Percentiles rank a stretch among this genome's conserved stretches.
These are phyloP conservation scores for Crucihimalaya himalaica DNA, from an alignment of 345 rosid species.

Conservation along the genomic window DNA sequence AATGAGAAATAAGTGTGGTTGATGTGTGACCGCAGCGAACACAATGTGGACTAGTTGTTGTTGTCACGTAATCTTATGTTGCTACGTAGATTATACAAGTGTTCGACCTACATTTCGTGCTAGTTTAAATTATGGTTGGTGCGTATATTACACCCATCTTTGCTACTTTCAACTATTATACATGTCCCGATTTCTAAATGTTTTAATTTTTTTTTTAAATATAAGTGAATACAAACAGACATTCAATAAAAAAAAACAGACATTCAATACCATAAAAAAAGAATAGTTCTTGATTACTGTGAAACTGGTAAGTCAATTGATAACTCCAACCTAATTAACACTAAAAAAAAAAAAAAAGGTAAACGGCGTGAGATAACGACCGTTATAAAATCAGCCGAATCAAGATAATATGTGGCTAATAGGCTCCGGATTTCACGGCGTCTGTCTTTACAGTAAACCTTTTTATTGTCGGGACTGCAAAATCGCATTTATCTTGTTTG, in stretches of 20 bases:
- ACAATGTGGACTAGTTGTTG: not conserved
- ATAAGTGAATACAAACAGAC: slow-evolving; percentile 28
- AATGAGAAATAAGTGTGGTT: not conserved
- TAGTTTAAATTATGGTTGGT: not conserved
- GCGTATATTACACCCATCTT: not conserved
- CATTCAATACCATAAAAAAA: slow-evolving; percentile 27
- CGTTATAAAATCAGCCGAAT: slow-evolving; percentile 23
- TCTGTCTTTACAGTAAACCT: slow-evolving; percentile 2
- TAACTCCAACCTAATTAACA: not conserved
- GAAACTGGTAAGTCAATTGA: slow-evolving; percentile 16
- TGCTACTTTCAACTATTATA: not conserved
- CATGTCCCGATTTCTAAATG: not conserved
- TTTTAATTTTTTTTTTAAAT: too few relatives aligned
- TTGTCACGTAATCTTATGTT: slow-evolving; percentile 7
- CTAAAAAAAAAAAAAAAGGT: not conserved
- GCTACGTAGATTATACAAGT: not conserved
- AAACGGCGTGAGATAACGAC: slow-evolving; percentile 28
- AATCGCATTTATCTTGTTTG: slow-evolving; percentile 25
- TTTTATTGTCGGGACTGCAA: slow-evolving; percentile 35
- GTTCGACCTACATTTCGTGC: slow-evolving; percentile 1
- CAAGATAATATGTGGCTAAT: slow-evolving; percentile 21
- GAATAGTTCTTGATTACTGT: slow-evolving; percentile 26
- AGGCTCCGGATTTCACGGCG: slow-evolving; percentile 39
- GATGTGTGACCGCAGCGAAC: not conserved
- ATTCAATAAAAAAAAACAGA: slow-evolving; percentile 31